Base-by-base conservation (phyloP, 2,329 filamentous ascomycete species). In the Cadophora luteo-olivacea region DNA sequence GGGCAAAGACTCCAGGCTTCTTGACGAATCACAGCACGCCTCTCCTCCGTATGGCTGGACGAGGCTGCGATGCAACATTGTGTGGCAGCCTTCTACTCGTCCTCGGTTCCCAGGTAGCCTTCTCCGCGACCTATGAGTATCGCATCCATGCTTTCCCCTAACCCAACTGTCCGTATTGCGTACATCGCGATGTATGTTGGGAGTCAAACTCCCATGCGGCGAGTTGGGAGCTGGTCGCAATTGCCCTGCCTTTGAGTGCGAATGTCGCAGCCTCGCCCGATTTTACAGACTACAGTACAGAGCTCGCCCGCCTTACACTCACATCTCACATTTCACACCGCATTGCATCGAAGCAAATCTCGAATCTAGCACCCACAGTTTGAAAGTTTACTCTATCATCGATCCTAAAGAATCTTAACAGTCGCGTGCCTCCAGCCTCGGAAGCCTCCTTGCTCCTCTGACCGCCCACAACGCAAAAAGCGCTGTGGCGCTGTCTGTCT, bases 101-200 rank as follows among this genome's bases (percentile, higher is more conserved):
- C 61, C 60, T 61, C 69, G 69, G 69, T 36, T 66, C 63, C 41
- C 25, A 41, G 48, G 19, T 54, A 22, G 19, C 22, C 22, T 68
- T 25, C 66, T 66, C 69, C 67, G 69, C 65, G 63, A 64, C 69
- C 67, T 68, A 68, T 71, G 55, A 60, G 55, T 14, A 22, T 58
- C 5, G 22, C 19, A 45, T 16, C 41, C 41, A 45, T 45, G 41
- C 36, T 45, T 19, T 16, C 19, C 4, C 1, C 41, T 19, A 0
- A 22, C 19, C 16, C 16, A 8, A 38, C 4, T 19, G 29, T 36
- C 19, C 9, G 14, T 29, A 54, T 54, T 25, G 9, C 6, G 11
- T 55, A 25, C 25, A 33, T 55, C n/a, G 33, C 36, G n/a, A 38
- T 24, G 38, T 29, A 29, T 29, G 29, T 29, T 29, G 29, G 29